Conservation (phyloP, 2,329 filamentous ascomycete genomes). For the Talaromyces sp. region DNA sequence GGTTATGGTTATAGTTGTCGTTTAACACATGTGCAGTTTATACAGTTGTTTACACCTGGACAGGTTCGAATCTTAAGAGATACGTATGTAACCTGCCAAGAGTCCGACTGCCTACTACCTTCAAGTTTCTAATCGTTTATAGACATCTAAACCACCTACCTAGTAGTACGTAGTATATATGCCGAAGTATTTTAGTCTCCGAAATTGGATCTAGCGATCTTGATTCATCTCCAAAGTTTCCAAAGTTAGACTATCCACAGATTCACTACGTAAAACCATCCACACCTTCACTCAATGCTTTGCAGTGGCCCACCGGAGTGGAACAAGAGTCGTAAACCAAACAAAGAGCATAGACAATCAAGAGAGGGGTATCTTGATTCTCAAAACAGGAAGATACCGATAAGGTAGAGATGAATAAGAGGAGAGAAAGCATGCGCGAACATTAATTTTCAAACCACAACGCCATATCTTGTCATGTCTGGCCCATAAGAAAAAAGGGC, state of each 20-base stretch:
- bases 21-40: too few relatives aligned
- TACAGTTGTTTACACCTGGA: too few relatives aligned
- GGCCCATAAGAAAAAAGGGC: constrained; percentile 13
- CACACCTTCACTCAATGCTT: background rate
- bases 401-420: constrained; percentile 12
- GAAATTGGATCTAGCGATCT: too few relatives aligned
- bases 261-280: too few relatives aligned
- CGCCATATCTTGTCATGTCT: constrained; percentile 19
- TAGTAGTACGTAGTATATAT: background rate
- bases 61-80: too few relatives aligned
- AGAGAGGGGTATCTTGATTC: constrained; percentile 26
- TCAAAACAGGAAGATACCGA: constrained; percentile 4
- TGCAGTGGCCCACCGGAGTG: background rate
- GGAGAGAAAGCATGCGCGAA: background rate
- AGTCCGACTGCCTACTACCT: background rate
- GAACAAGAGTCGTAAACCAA: background rate
- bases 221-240: too few relatives aligned
- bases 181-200: background rate
- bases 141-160: too few relatives aligned
- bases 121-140: background rate
- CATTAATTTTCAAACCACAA: constrained; percentile 25
- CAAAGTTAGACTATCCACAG: background rate
- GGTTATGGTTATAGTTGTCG: too few relatives aligned
- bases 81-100: too few relatives aligned
- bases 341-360: background rate